Base-by-base conservation (phyloP, 129 eudicot species). In the Pittosporum tobira region DNA sequence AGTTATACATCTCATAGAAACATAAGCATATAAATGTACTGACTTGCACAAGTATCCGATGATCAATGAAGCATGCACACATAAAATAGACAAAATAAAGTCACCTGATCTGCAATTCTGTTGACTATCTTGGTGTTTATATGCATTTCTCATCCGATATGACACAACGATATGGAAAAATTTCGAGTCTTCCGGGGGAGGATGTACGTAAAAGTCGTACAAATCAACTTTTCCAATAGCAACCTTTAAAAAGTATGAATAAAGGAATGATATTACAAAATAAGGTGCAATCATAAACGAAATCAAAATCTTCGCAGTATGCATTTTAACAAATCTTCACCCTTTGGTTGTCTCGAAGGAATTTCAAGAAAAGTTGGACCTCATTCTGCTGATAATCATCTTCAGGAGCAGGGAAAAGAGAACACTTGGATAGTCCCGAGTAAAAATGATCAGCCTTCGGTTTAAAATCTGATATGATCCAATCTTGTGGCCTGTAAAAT, bases 331-430 rank as follows among this genome's bases (percentile, higher is more conserved):
- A 73, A 58, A 48, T 58, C 48, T 71, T 15, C 44, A 84, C 94
- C 84, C 48, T 84, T 12, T 73, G 58, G 16, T 13, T 0, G 14
- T 59, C 21, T 46, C 66, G 64, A 45, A 84, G 69, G 74, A 24
- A 77, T 53, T 51, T 3, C 71, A 84, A 36, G 69, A 84, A 84
- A n/a, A 1, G 22, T 5, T 2, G 26, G 85, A 84, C 77, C 64
- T 84, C 94, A 0, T 14, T 20, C 38, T 69, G 63, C 75, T 84
- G 88, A 23, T 48, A 62, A 61, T 23, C 24, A 64, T 71, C 61
- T 61, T 68, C 74, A 31, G 27, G 50, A 54, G 63, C 77, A 25
- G 80, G 84, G 42, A 12, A 20, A 31, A 84, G 55, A 36, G 18
- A 44, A 18, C 62, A 59, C 27, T 56, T 47, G 44, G 64, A 73